Percentiles rank a stretch among this genome's conserved stretches.
These are phyloP conservation scores for Chrysoporthe austroafricana DNA, from an alignment of 2,329 filamentous ascomycete genomes.

Conservation along the genomic window DNA sequence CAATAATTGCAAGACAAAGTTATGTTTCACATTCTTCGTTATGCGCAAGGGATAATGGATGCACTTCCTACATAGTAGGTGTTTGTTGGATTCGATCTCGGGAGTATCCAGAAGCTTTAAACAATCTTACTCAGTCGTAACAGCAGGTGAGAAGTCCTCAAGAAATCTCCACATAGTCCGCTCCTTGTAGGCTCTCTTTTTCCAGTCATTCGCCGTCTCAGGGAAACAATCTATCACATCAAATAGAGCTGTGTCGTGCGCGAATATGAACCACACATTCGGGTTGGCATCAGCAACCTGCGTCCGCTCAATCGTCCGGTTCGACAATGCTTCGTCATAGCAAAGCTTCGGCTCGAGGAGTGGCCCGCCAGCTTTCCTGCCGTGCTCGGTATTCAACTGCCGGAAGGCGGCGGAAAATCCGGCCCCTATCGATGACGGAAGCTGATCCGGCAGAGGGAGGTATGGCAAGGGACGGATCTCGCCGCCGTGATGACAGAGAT, in stretches of 20 bases:
- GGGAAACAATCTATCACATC: constrained; percentile 30
- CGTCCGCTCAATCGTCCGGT: constrained; percentile 28
- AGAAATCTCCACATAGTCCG: constrained; percentile 31
- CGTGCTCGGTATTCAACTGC: constrained; percentile 21
- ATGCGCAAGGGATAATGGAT: too few species aligned
- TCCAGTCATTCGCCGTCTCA: constrained; percentile 26
- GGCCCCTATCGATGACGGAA: constrained; percentile 4
- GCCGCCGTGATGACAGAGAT: constrained; percentile 32
- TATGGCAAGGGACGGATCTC: constrained; percentile 31
- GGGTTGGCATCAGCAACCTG: constrained; percentile 30
- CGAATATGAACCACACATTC: constrained; percentile 29
- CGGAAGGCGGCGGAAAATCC: constrained; percentile 16
- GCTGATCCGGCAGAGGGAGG: constrained; percentile 27
- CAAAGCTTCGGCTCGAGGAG: constrained; percentile 8
- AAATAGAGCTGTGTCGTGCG: constrained; percentile 30
- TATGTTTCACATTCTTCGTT: too few species aligned
- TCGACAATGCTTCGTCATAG: constrained; percentile 12
- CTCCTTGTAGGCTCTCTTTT: constrained; percentile 28
- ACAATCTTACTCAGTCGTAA: not conserved
- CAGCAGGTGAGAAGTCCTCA: constrained; percentile 20
- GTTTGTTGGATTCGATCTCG: too few species aligned
- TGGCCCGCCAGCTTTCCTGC: constrained; percentile 21
- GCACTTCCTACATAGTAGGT: too few species aligned
- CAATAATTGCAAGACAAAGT: too few species aligned
- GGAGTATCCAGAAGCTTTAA: not conserved